phyloP scores from a whole-genome alignment of 768 basidiomycete species.

The Rhizopogon vinicolor region DNA sequence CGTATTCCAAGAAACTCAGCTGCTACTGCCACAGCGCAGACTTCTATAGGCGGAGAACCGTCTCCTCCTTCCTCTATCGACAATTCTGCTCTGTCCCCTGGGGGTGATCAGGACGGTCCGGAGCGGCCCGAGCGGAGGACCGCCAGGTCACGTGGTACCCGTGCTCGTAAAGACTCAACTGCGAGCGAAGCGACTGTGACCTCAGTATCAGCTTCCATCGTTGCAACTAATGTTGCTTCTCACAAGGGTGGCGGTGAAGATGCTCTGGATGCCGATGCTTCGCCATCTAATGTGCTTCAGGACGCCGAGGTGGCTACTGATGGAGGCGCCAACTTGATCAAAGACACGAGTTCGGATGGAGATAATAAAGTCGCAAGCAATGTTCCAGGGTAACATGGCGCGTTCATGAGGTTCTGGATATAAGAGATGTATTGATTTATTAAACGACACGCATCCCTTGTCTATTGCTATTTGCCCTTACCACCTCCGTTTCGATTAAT shows the following conservation, averaged over 20 bases:
- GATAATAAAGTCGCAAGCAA: not conserved
- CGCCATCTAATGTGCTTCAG: not conserved
- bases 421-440: not conserved
- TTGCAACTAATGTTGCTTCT: slow-evolving; percentile 16
- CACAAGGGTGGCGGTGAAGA: slow-evolving; percentile 13
- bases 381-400: not conserved
- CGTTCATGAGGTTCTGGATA: not conserved
- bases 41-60: slow-evolving; percentile 35
- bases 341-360: not conserved
- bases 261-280: slow-evolving; percentile 10
- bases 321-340: not conserved
- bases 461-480: slow-evolving; percentile 1
- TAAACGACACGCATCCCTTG: not conserved
- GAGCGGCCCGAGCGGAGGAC: slow-evolving; percentile 41
- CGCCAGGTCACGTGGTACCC: slow-evolving; percentile 39
- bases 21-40: slow-evolving; percentile 14
- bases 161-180: slow-evolving; percentile 45
- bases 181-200: slow-evolving; percentile 44
- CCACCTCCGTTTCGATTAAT: not conserved
- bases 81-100: slow-evolving; percentile 19
- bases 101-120: slow-evolving; percentile 18
- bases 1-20: slow-evolving; percentile 43
- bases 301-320: not conserved
- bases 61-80: slow-evolving; percentile 31
- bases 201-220: slow-evolving; percentile 29